Conservation (phyloP, 164 flowering plant species). For the Brasenia schreberi region DNA sequence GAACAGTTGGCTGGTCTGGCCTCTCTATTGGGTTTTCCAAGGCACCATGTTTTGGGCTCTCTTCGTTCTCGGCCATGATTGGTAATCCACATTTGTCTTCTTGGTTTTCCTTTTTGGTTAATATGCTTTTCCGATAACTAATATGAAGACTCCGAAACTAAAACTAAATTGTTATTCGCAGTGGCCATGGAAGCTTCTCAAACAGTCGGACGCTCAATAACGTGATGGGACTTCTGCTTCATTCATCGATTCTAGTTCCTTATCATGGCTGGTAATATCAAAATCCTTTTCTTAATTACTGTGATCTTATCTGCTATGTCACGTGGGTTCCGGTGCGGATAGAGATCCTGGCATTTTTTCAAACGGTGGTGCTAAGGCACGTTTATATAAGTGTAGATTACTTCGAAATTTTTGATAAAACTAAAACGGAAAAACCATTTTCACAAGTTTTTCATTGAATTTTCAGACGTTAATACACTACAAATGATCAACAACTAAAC, state of each 20-base stretch:
- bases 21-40: slow-evolving; percentile 74
- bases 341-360: too few species aligned
- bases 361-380: too few species aligned
- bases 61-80: slow-evolving; percentile 84
- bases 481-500: too few species aligned
- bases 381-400: too few species aligned
- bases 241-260: slow-evolving; percentile 52
- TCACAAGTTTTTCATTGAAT: too few species aligned
- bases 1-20: slow-evolving; percentile 63
- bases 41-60: slow-evolving; percentile 96
- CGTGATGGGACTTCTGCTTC: slow-evolving; percentile 46
- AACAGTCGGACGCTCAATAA: slow-evolving; percentile 25
- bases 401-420: too few species aligned
- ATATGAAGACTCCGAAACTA: not conserved
- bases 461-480: too few species aligned
- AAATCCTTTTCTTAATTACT: too few species aligned
- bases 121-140: not conserved
- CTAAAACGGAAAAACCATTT: too few species aligned
- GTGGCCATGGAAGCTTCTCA: slow-evolving; percentile 52
- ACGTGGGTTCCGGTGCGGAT: too few species aligned
- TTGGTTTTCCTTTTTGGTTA: not conserved
- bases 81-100: slow-evolving; percentile 21
- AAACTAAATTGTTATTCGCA: slow-evolving; percentile 9
- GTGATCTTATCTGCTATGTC: too few species aligned
- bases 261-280: slow-evolving; percentile 45